Base-by-base conservation (phyloP, 2,329 filamentous ascomycete genomes). In the Monosporascus sp. region DNA sequence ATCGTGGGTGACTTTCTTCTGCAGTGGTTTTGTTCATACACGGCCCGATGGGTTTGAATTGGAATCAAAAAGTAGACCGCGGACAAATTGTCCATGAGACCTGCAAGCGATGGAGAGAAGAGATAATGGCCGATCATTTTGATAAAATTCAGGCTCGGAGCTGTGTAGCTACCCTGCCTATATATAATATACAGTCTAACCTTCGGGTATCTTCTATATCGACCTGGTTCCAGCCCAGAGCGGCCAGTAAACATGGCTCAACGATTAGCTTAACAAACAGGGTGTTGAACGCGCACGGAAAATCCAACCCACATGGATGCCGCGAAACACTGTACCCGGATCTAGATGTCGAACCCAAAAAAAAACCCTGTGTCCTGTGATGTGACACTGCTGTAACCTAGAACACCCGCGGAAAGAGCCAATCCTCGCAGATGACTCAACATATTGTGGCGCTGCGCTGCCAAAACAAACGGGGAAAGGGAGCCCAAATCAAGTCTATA, bases 141-240 rank as follows among this genome's bases (percentile, higher is more conserved):
- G 48, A 59, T 61, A 48, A 64, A 60, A 60, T 59, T 66, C 61
- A 56, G 64, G 54, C 54, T 57, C 38, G 57, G 60, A 54, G 65
- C 64, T 67, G 63, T 65, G 64, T 62, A 66, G 64, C 64, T 65
- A 61, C 62, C 61, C 58, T 67, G 60, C 60, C 60, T 62, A 53
- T 66, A 50, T 61, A 25, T 67, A 68, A 57, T 67, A 63, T 68
- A 69, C 66, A 68, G 64, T 69, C 66, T 69, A 69, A 63, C 59
- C 58, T 53, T 60, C 59, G 66, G 67, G 67, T 69, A 69, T 69
- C 64, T 62, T 66, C 66, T 68, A 46, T 35, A 68, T 67, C 62
- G 61, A 65, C 59, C 63, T 65, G 66, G 66, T 63, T 61, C 67
- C 67, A 65, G 66, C 63, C 65, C 65, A 64, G 66, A 60, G 57